phyloP scores from a whole-genome alignment of 2,329 filamentous ascomycete genomes.

The Fragosphaeria purpurea region DNA sequence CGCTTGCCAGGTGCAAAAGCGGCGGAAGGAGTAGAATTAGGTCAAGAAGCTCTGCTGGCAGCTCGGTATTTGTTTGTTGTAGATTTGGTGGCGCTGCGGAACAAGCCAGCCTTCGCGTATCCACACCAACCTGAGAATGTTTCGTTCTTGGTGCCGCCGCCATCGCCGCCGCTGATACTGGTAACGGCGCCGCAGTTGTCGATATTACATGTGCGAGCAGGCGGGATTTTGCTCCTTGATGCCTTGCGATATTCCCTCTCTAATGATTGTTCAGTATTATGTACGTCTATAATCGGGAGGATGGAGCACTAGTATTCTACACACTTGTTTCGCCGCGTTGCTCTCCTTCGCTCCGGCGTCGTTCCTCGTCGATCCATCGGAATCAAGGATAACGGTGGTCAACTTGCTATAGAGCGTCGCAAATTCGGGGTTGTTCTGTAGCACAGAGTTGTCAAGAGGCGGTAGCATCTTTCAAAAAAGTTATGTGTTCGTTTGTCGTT shows the following conservation, averaged over 20 bases:
- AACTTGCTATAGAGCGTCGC: conserved; percentile 47
- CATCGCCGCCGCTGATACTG: no score
- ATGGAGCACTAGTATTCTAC: no score
- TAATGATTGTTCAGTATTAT: no score
- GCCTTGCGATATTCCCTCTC: no score
- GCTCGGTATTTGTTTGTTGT: conserved; percentile 11
- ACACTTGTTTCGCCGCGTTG: conserved; percentile 24
- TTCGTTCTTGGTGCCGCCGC: no score
- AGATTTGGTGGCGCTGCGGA: neutral
- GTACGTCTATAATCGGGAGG: no score
- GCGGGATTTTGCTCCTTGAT: no score
- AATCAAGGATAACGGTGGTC: conserved; percentile 42
- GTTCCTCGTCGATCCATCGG: conserved; percentile 47
- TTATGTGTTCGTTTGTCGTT: no score
- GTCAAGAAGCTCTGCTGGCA: conserved; percentile 32
- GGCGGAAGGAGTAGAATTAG: conserved; percentile 46
- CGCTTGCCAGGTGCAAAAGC: conserved; percentile 22
- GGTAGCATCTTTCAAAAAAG: conserved; percentile 39
- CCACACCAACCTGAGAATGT: neutral
- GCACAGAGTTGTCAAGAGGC: conserved; percentile 43
- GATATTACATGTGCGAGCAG: no score
- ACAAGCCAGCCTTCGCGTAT: conserved; percentile 9
- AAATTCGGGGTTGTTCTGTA: conserved; percentile 50
- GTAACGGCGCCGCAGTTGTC: no score
- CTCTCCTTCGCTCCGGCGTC: conserved; percentile 40